Percentiles rank a stretch among this genome's conserved stretches.
phyloP scores from a whole-genome alignment of 805 yeast species.

The Saccharomycopsis malanga region DNA sequence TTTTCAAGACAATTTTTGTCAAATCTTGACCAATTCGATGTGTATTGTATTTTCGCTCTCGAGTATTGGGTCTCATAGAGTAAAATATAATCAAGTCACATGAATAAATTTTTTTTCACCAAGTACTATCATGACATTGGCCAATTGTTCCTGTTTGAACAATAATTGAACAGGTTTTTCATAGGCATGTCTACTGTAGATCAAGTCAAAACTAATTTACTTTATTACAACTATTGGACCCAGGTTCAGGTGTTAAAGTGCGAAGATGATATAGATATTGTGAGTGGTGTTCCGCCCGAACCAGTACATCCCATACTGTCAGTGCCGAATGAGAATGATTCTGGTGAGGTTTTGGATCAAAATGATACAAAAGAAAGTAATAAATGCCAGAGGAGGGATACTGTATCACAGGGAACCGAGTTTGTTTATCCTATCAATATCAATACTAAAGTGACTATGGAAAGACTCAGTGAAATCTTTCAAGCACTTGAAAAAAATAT shows the following conservation, averaged over 20 bases:
- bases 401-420: background rate
- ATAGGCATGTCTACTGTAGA: background rate
- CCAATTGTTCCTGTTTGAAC: too few relatives aligned
- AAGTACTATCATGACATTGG: too few relatives aligned
- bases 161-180: too few relatives aligned
- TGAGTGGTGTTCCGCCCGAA: background rate
- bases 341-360: background rate
- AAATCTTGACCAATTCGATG: too few relatives aligned
- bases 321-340: background rate
- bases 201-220: background rate
- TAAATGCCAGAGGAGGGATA: too few relatives aligned
- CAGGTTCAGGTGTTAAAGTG: background rate
- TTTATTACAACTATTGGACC: background rate
- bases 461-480: background rate
- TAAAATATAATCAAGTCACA: too few relatives aligned
- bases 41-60: too few relatives aligned
- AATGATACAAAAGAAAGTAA: background rate
- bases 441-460: background rate
- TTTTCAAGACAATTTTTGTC: too few relatives aligned
- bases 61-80: too few relatives aligned
- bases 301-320: background rate
- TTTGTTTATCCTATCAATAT: background rate
- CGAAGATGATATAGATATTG: background rate
- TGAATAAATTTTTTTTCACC: too few relatives aligned
- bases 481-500: background rate